A percentile compares a stretch with the other conserved stretches of the same genome.
Evolutionary conservation across 257 asterid genomes (phyloP).

Genomic region (Primulina tabacum): DNA sequence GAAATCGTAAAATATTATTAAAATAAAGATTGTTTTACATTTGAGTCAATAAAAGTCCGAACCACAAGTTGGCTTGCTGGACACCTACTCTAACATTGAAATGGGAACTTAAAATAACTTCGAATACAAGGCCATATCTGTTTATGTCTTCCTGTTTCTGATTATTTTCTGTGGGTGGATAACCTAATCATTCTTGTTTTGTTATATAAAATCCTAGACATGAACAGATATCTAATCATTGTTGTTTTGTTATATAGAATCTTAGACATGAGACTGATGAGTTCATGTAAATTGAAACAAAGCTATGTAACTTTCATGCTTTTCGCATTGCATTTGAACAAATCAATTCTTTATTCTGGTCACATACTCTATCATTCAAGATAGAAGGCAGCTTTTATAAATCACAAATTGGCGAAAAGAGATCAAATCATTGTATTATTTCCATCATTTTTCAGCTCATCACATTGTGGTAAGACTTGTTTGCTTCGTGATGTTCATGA

Average conservation of each 20-base stretch:
- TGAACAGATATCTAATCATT: background rate
- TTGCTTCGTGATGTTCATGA: conserved; percentile 12
- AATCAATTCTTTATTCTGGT: background rate
- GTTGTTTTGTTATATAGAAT: background rate
- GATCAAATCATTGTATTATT: background rate
- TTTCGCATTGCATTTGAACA: background rate
- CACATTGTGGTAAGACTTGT: background rate
- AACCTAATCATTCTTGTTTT: background rate
- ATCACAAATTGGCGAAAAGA: background rate
- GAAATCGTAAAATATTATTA: no score
- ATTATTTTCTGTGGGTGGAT: background rate
- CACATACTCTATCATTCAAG: background rate
- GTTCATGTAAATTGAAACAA: background rate
- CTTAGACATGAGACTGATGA: background rate
- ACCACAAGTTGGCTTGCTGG: no score
- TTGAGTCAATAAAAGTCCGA: no score
- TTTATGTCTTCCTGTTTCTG: background rate
- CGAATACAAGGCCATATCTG: background rate
- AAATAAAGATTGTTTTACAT: no score
- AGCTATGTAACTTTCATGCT: background rate
- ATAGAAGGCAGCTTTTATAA: background rate
- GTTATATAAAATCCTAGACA: background rate
- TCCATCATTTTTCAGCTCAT: conserved; percentile 6
- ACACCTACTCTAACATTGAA: background rate
- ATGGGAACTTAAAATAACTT: background rate